phyloP scores from a whole-genome alignment of 371 early-diverging fungal species.

The Dipsacomyces acuminosporus region DNA sequence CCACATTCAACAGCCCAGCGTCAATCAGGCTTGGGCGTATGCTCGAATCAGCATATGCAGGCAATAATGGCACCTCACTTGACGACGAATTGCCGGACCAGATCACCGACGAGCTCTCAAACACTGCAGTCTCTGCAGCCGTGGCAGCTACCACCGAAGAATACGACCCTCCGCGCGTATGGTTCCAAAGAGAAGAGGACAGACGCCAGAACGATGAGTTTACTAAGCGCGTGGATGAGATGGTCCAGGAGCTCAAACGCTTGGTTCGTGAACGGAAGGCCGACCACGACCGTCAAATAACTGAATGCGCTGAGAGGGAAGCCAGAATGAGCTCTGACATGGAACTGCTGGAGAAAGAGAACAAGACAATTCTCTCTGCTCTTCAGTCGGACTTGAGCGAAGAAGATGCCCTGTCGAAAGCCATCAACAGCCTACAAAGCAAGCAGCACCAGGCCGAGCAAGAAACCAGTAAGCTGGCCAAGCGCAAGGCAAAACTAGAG shows the following conservation, averaged over 20 bases:
- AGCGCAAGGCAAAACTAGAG: constrained; percentile 16
- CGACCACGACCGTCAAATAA: constrained; percentile 18
- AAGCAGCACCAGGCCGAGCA: constrained; percentile 13
- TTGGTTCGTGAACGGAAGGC: constrained; percentile 26
- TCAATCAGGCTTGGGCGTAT: constrained; percentile 27
- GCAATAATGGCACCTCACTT: not conserved
- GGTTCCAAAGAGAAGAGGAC: constrained; percentile 43
- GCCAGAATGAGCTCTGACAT: constrained; percentile 28
- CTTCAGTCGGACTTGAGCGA: constrained; percentile 24
- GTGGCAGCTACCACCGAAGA: constrained; percentile 21
- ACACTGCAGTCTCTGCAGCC: constrained; percentile 6
- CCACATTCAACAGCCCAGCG: constrained; percentile 38
- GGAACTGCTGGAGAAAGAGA: constrained; percentile 27
- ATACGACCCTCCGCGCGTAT: constrained; percentile 44
- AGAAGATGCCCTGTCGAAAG: constrained; percentile 24
- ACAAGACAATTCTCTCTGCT: constrained; percentile 23
- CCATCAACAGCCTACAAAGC: constrained; percentile 22
- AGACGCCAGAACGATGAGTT: constrained; percentile 37
- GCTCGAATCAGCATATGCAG: constrained; percentile 14
- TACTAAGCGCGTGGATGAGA: constrained; percentile 32
- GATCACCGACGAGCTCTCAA: constrained; percentile 14
- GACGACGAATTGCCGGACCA: constrained; percentile 27
- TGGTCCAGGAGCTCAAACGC: constrained; percentile 40
- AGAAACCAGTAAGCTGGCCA: constrained; percentile 1
- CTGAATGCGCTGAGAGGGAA: constrained; percentile 21